Conservation (phyloP, 768 basidiomycete species). For the Kwoniella europaea region DNA sequence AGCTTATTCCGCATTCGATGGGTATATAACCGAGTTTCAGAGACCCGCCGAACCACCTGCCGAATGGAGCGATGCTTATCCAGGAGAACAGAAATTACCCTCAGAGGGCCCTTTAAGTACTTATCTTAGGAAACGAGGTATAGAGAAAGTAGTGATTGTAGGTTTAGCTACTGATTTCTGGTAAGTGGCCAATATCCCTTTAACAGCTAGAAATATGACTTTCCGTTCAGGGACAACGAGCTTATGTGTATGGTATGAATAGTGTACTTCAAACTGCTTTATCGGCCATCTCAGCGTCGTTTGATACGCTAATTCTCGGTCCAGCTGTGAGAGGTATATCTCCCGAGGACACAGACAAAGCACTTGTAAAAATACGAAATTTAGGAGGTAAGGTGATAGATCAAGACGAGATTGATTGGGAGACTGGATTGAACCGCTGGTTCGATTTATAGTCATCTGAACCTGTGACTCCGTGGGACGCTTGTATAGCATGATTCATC, state of each 20-base stretch:
- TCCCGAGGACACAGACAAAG: constrained; percentile 17
- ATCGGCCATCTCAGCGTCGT: constrained; percentile 30
- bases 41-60: constrained; percentile 25
- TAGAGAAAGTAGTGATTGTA: constrained; percentile 69
- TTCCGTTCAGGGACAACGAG: not conserved
- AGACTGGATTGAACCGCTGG: not conserved
- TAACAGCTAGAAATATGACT: not conserved
- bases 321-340: constrained; percentile 38
- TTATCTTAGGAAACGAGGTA: constrained; percentile 54
- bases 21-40: constrained; percentile 34
- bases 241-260: not conserved
- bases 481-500: not conserved
- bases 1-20: constrained; percentile 77
- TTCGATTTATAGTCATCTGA: not conserved
- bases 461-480: not conserved
- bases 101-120: constrained; percentile 55
- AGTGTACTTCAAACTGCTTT: constrained; percentile 33
- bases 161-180: constrained; percentile 79
- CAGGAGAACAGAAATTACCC: constrained; percentile 61
- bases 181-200: constrained; percentile 28
- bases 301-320: constrained; percentile 32
- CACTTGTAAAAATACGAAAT: constrained; percentile 21
- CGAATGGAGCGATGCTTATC: constrained; percentile 2
- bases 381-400: constrained; percentile 30
- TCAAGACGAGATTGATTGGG: not conserved